phyloP scores from a whole-genome alignment of 208 protist species.

The Acanthamoeba castellanii region DNA sequence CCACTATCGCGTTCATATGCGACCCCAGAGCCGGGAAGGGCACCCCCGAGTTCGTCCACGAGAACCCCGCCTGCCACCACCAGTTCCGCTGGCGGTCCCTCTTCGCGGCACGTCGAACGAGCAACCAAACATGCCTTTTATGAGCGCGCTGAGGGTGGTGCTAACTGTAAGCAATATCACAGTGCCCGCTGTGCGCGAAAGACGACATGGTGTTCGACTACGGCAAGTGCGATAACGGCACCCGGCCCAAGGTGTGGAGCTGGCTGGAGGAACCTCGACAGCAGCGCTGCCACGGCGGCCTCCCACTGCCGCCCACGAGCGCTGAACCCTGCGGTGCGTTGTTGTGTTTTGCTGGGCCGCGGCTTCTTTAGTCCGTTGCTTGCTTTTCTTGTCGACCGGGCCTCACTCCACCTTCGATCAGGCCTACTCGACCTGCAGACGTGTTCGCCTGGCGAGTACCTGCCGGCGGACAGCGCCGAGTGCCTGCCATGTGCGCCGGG shows the following conservation, averaged over 20 bases:
- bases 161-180: no score
- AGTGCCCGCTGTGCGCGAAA: slow-evolving; percentile 50
- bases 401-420: not conserved
- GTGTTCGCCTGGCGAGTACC: slow-evolving; percentile 12
- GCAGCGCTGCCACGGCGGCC: slow-evolving; percentile 56
- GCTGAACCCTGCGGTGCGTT: not conserved
- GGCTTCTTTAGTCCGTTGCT: not conserved
- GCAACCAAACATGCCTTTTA: not conserved
- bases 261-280: slow-evolving; percentile 48
- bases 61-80: slow-evolving; percentile 49
- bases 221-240: slow-evolving; percentile 66
- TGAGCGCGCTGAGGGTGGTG: no score
- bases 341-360: not conserved
- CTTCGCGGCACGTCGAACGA: not conserved
- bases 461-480: slow-evolving; percentile 21
- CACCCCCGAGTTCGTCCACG: slow-evolving; percentile 40
- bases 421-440: slow-evolving; percentile 61
- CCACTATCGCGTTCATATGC: slow-evolving; percentile 57
- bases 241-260: slow-evolving; percentile 50
- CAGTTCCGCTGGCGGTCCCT: slow-evolving; percentile 70
- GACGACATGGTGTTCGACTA: slow-evolving; percentile 69
- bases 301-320: not conserved
- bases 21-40: slow-evolving; percentile 3
- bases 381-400: not conserved
- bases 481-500: slow-evolving; percentile 37